These are phyloP conservation scores for Boletus patriciae DNA, from an alignment of 768 basidiomycete species.

Conservation along the genomic window DNA sequence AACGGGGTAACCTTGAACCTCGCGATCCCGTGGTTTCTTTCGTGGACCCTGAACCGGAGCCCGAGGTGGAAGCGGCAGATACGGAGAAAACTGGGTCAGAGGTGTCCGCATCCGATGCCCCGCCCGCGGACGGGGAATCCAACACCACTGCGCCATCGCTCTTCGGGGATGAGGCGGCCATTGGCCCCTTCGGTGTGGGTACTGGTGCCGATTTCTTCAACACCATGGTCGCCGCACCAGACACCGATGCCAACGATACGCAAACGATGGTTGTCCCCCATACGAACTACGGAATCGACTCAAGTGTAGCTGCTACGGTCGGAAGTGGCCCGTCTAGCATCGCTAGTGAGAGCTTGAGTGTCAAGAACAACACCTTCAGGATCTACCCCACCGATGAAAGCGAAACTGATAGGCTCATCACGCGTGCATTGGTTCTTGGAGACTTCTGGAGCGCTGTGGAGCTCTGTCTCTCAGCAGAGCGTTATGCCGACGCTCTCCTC, in stretches of 20 bases:
- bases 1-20: conserved; percentile 44
- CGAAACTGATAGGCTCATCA: conserved; percentile 84
- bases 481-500: conserved; percentile 93
- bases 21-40: conserved; percentile 84
- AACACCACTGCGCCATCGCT: conserved; percentile 85
- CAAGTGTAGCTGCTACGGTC: conserved; percentile 91
- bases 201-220: conserved; percentile 85
- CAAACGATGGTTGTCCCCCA: conserved; percentile 67
- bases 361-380: conserved; percentile 82
- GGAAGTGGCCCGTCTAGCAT: conserved; percentile 89
- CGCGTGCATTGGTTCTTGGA: conserved; percentile 92
- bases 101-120: conserved; percentile 65
- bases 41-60: conserved; percentile 56
- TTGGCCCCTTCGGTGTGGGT: conserved; percentile 56
- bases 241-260: conserved; percentile 36
- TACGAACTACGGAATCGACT: conserved; percentile 75
- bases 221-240: conserved; percentile 59
- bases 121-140: conserved; percentile 70
- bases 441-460: conserved; percentile 93
- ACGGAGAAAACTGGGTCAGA: conserved; percentile 57
- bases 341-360: conserved; percentile 42
- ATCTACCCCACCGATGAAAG: conserved; percentile 88
- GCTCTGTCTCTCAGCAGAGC: conserved; percentile 82
- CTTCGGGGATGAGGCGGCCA: conserved; percentile 74
- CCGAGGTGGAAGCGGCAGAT: conserved; percentile 27